These are phyloP conservation scores for Aspergillus pseudonomiae DNA, from an alignment of 2,329 filamentous ascomycete genomes.

Conservation along the genomic window DNA sequence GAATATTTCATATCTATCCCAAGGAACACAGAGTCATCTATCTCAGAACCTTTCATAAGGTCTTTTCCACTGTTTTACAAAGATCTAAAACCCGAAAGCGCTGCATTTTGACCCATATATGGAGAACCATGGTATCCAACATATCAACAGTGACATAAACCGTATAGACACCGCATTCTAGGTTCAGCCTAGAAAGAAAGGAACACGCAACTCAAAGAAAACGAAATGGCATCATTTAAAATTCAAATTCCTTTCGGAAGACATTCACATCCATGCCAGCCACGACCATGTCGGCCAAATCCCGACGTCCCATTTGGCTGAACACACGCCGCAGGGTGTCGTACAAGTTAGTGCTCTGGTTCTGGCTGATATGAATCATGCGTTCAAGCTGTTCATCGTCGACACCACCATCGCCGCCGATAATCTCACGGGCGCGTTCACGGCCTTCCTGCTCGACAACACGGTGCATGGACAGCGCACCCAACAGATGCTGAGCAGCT, in stretches of 20 bases:
- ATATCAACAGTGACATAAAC: constrained; percentile 7
- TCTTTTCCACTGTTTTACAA: not conserved
- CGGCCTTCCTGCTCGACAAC: constrained; percentile 84
- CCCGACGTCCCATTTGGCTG: constrained; percentile 87
- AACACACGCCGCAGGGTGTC: constrained; percentile 95
- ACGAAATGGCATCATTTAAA: constrained; percentile 49
- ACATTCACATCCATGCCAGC: constrained; percentile 87
- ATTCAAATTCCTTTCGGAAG: constrained; percentile 90
- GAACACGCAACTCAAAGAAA: constrained; percentile 4
- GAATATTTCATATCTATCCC: not conserved
- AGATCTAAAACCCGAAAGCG: constrained; percentile 5
- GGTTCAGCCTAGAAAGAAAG: constrained; percentile 1
- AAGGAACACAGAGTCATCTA: not conserved
- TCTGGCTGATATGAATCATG: constrained; percentile 78
- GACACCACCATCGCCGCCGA: constrained; percentile 57
- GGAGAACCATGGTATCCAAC: constrained; percentile 22
- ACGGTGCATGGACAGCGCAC: constrained; percentile 93
- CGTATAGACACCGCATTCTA: constrained; percentile 5
- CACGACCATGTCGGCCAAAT: constrained; percentile 84
- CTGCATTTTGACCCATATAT: constrained; percentile 8
- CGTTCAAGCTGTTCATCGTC: constrained; percentile 76
- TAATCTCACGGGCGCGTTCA: constrained; percentile 79
- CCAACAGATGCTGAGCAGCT: constrained; percentile 88
- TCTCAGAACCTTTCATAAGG: not conserved
- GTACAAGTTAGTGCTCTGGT: constrained; percentile 94